Evolutionary conservation across 345 rosid genomes (phyloP), one percentile per base, ranked within the genome.

Genomic region (Eucalyptus pauciflora): DNA sequence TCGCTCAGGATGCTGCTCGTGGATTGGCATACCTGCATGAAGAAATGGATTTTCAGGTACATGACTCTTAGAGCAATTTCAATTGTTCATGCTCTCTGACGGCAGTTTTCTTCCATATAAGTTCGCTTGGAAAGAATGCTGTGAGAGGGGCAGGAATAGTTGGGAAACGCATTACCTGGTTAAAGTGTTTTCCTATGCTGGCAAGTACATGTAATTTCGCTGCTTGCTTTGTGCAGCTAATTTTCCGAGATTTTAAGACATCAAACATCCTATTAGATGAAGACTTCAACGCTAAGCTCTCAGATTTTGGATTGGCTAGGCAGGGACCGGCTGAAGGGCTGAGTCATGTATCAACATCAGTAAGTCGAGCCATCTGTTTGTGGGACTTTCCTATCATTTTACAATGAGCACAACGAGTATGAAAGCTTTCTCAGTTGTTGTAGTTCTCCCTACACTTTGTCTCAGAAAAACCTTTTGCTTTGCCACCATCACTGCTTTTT

Each of bases 1-100:
- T 98, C 69, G 98, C 97, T 86, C 97, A 91, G 91, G 99, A 96
- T 88, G 97, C 99, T 6, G 99, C 99, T 87, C 96, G 97, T 13
- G 99, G 99, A 24, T 94, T 98, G 87, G 98, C 99, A 10, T 96
- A 98, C 92, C 94, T 98, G 91, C 99, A 97, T 76, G 99, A 98
- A 91, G 96, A 97, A 94, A 97, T 98, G 98, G 97, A 96, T 87
- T 97, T 98, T 91, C 99, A 97, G 97, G 99, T 94, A 92, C 56
- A 1, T 52, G 81, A 12, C 69, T 89, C 83, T 37, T 10, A 41
- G 5, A 41, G 48, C 15, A 37, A 22, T 20, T 58, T 20, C 50
- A 5, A 18, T 31, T 81, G n/a, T 25, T 58, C 89, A 15, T 81
- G 48, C 41, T 58, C 41, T 58, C 80, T 85, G 45, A 13, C 31